These are phyloP conservation scores for Salix exigua DNA, from an alignment of 345 rosid genomes.

Conservation along the genomic window DNA sequence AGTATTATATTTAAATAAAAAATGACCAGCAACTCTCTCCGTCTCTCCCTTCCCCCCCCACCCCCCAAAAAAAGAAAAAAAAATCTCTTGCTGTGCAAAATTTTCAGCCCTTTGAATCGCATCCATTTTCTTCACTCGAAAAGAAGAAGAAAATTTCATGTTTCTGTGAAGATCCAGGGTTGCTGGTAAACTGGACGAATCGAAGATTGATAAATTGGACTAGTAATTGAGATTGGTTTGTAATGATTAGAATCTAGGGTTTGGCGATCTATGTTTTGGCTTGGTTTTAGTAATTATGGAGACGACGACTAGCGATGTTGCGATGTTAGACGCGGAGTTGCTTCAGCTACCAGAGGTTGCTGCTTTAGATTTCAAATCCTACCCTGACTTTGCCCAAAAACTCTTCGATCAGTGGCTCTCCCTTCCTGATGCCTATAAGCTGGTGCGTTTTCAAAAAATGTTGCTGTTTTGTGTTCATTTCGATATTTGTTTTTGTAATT, in stretches of 20 bases:
- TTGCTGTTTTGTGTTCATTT: background rate
- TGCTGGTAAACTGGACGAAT: constrained; percentile 1
- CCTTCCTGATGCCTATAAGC: constrained; percentile 73
- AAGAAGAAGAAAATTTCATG: background rate
- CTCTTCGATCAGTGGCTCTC: constrained; percentile 96
- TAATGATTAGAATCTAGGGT: constrained; percentile 10
- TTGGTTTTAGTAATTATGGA: constrained; percentile 28
- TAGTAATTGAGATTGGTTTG: background rate
- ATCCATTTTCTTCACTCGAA: constrained; percentile 4
- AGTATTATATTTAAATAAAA: background rate
- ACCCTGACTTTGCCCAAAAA: constrained; percentile 63
- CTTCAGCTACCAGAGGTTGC: constrained; percentile 82
- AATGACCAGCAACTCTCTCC: background rate
- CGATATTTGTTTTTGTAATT: background rate
- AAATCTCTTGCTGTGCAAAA: constrained; percentile 15
- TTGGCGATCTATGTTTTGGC: constrained; percentile 24
- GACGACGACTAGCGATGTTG: constrained; percentile 44
- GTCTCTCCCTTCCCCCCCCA: constrained; percentile 4
- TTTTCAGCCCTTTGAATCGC: constrained; percentile 2
- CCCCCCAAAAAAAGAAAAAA: too few species aligned
- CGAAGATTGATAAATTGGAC: background rate
- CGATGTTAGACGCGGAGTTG: constrained; percentile 69
- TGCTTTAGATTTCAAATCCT: constrained; percentile 63
- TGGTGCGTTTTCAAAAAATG: constrained; percentile 40
- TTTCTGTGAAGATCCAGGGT: constrained; percentile 45